These are phyloP conservation scores for Ceratocystis lukuohia DNA, from an alignment of 2,329 filamentous ascomycete species.

Conservation along the genomic window DNA sequence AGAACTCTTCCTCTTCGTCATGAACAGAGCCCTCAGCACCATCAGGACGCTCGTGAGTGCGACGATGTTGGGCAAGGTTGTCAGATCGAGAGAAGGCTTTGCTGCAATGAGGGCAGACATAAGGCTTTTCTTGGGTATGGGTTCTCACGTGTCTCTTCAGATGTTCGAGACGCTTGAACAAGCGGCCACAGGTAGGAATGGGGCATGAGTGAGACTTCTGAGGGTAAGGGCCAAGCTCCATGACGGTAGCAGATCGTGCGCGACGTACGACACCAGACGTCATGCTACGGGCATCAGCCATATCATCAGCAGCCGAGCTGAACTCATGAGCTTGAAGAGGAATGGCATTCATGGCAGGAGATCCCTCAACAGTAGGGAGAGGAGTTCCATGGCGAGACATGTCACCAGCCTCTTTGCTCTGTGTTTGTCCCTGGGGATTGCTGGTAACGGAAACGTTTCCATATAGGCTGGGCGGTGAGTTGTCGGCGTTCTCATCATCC, in stretches of 20 bases:
- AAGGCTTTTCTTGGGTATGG: conserved; percentile 97
- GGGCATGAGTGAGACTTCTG: conserved; percentile 98
- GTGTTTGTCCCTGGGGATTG: conserved; percentile 31
- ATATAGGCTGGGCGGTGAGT: conserved; percentile 66
- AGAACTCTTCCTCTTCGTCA: conserved; percentile 72
- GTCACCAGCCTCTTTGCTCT: conserved; percentile 68
- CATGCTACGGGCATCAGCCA: conserved; percentile 49
- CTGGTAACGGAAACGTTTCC: conserved; percentile 51
- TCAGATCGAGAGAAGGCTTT: conserved; percentile 98
- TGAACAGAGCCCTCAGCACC: conserved; percentile 44
- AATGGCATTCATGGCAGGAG: conserved; percentile 58
- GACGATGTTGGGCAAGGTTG: conserved; percentile 95
- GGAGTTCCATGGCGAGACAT: conserved; percentile 88
- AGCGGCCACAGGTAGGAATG: conserved; percentile 91
- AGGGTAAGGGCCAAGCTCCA: conserved; percentile 91
- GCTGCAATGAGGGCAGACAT: conserved; percentile 94
- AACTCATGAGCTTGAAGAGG: conserved; percentile 59
- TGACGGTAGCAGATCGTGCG: conserved; percentile 86
- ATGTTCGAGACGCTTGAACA: conserved; percentile 98
- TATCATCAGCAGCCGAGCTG: conserved; percentile 48
- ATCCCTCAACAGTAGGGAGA: conserved; percentile 69
- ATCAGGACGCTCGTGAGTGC: conserved; percentile 52
- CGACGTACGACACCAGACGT: conserved; percentile 72
- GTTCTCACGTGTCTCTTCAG: conserved; percentile 98
- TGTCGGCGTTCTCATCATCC: conserved; percentile 62